Percentiles rank a stretch among this genome's conserved stretches.
Evolutionary conservation across 345 rosid genomes (phyloP).

Genomic region (Hevea brasiliensis): DNA sequence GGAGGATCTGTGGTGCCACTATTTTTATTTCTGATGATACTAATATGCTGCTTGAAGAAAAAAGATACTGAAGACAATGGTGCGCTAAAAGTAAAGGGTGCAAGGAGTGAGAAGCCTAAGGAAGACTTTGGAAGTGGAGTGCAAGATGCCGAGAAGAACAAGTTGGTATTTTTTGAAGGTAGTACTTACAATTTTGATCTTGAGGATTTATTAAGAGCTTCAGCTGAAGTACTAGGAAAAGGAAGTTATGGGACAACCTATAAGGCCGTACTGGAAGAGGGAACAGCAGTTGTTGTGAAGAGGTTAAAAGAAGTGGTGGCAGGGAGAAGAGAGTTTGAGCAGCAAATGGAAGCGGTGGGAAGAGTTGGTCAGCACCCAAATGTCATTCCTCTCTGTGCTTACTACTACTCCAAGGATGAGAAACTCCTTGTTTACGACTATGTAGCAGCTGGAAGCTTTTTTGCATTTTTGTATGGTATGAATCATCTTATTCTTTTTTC

Average conservation of each 20-base stretch:
- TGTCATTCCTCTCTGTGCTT: conserved; percentile 84
- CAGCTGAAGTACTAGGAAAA: conserved; percentile 95
- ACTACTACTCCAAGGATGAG: conserved; percentile 93
- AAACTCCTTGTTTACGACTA: conserved; percentile 83
- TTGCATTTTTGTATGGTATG: conserved; percentile 68
- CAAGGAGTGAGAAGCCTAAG: conserved; percentile 53
- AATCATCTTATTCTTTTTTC: neutral
- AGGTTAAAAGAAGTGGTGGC: conserved; percentile 72
- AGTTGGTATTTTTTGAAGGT: conserved; percentile 89
- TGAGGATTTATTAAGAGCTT: conserved; percentile 89
- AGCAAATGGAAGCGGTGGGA: conserved; percentile 81
- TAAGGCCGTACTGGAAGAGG: conserved; percentile 90
- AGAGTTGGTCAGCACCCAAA: conserved; percentile 69
- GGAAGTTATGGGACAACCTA: conserved; percentile 93
- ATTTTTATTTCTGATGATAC: conserved; percentile 43
- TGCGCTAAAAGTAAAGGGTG: conserved; percentile 51
- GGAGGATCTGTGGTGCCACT: conserved; percentile 55
- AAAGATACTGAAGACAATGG: conserved; percentile 35
- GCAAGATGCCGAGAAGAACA: conserved; percentile 94
- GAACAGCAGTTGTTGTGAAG: conserved; percentile 82
- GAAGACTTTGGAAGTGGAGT: conserved; percentile 97
- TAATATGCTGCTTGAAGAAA: conserved; percentile 57
- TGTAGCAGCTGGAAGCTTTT: conserved; percentile 65
- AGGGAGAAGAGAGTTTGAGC: conserved; percentile 90
- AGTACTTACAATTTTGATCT: conserved; percentile 76